Conservation (phyloP, 2,329 filamentous ascomycete genomes). For the Penicillium sp. region DNA sequence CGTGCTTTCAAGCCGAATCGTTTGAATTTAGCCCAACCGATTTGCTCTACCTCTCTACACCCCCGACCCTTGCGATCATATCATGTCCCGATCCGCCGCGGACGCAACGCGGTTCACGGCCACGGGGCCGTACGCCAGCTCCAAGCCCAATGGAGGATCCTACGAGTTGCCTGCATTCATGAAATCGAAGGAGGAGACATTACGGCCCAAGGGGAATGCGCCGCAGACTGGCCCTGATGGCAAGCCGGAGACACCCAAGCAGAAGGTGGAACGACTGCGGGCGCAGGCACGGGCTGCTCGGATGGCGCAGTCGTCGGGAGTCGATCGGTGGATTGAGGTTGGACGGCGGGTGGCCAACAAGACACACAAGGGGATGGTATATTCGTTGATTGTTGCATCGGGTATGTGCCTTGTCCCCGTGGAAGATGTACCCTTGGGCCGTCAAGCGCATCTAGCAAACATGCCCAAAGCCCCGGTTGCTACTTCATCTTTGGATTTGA, state of each 20-base stretch:
- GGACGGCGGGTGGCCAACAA: slow-evolving; percentile 59
- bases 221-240: slow-evolving; percentile 26
- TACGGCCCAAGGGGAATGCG: slow-evolving; percentile 11
- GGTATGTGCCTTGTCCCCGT: slow-evolving; percentile 44
- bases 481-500: neutral
- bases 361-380: slow-evolving; percentile 59
- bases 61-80: too few relatives aligned
- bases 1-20: neutral
- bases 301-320: slow-evolving; percentile 55
- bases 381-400: slow-evolving; percentile 60
- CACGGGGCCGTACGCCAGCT: slow-evolving; percentile 49
- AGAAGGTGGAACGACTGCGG: slow-evolving; percentile 66
- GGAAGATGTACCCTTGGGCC: neutral
- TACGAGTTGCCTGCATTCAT: slow-evolving; percentile 35
- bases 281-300: slow-evolving; percentile 66
- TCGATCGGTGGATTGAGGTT: slow-evolving; percentile 54
- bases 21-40: slow-evolving; percentile 1
- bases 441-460: neutral
- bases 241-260: slow-evolving; percentile 60
- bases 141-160: slow-evolving; percentile 36
- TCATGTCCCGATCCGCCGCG: slow-evolving; percentile 49
- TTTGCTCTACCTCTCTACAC: slow-evolving; percentile 6
- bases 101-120: slow-evolving; percentile 53
- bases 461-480: too few relatives aligned
- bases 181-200: slow-evolving; percentile 15